Conservation (phyloP, 805 yeast genomes). For the Starmera amethionina region DNA sequence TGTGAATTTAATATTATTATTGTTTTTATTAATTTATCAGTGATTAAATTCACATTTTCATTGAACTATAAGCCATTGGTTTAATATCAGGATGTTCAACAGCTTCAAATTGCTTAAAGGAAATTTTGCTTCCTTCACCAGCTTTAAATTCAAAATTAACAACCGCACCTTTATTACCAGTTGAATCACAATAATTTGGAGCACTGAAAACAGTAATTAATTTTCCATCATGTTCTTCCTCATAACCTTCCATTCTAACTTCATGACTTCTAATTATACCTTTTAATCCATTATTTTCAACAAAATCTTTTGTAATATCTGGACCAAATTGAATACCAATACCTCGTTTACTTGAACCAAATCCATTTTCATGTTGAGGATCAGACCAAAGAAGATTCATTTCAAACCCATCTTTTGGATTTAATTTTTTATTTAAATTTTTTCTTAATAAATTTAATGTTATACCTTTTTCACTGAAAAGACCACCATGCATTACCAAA, state of each 20-base stretch:
- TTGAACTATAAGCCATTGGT: constrained; percentile 82
- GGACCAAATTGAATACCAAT: constrained; percentile 96
- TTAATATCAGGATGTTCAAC: constrained; percentile 85
- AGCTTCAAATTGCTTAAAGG: constrained; percentile 59
- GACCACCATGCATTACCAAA: constrained; percentile 92
- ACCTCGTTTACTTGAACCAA: constrained; percentile 88
- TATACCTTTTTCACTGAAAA: constrained; percentile 69
- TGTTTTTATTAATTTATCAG: too few species aligned
- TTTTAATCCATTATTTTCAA: constrained; percentile 58
- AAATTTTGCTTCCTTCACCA: constrained; percentile 33
- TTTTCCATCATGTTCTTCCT: constrained; percentile 76
- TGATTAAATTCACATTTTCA: too few species aligned
- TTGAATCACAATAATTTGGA: constrained; percentile 92
- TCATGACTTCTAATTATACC: constrained; percentile 92
- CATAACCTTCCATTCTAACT: constrained; percentile 86
- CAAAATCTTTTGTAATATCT: constrained; percentile 76
- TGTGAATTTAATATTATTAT: too few species aligned
- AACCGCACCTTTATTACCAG: constrained; percentile 86
- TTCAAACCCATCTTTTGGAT: constrained; percentile 84
- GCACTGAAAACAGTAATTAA: constrained; percentile 95
- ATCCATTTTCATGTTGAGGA: constrained; percentile 72
- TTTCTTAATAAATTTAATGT: constrained; percentile 66
- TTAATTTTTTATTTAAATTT: constrained; percentile 71
- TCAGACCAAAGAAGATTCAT: constrained; percentile 98
- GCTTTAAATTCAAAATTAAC: constrained; percentile 51